Evolutionary conservation across 441 rosid species (phyloP).

Genomic region (Pelargonium cotyledonis): DNA sequence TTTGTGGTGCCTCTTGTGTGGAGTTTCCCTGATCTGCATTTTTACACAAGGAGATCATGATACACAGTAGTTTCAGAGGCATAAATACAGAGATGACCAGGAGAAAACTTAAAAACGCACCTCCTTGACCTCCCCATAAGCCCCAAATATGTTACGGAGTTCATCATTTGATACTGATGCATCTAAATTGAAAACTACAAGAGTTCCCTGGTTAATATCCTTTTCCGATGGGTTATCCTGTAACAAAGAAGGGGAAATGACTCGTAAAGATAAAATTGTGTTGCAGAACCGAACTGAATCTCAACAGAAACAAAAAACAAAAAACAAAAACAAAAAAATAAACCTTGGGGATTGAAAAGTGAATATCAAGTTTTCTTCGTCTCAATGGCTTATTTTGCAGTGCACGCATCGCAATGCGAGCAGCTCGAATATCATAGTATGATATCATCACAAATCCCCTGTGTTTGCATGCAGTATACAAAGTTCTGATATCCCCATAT

Average conservation of each 20-base stretch:
- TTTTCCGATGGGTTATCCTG: constrained; percentile 88
- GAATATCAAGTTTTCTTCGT: constrained; percentile 76
- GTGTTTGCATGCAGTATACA: constrained; percentile 84
- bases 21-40: constrained; percentile 81
- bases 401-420: constrained; percentile 81
- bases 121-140: constrained; percentile 86
- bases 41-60: constrained; percentile 20
- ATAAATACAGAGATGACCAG: constrained; percentile 2
- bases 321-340: no score
- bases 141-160: constrained; percentile 68
- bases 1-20: constrained; percentile 74
- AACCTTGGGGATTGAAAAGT: constrained; percentile 89
- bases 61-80: neutral
- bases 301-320: neutral
- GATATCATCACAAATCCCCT: constrained; percentile 96
- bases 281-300: constrained; percentile 12
- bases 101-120: constrained; percentile 26
- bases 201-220: constrained; percentile 84
- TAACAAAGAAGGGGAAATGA: constrained; percentile 14
- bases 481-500: constrained; percentile 79
- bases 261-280: constrained; percentile 15
- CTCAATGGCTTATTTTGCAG: constrained; percentile 73
- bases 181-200: constrained; percentile 78
- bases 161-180: constrained; percentile 81
- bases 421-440: constrained; percentile 79